A percentile compares a stretch with the other conserved stretches of the same genome.
Evolutionary conservation across 169 alveolate genomes (phyloP).

Genomic region (Babesia sp.): DNA sequence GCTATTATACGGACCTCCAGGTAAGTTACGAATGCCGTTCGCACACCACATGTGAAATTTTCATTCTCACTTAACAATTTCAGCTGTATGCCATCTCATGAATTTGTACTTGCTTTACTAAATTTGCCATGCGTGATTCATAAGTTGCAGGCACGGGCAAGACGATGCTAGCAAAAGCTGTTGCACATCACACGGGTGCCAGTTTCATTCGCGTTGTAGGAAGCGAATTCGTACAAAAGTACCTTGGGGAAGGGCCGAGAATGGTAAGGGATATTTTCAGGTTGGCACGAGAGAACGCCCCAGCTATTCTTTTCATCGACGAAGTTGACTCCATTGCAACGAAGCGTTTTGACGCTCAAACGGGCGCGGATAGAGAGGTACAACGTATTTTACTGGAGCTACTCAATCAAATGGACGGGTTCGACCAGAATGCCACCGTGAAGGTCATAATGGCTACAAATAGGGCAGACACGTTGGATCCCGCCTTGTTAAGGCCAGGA

Average conservation of each 20-base stretch:
- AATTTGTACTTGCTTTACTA: not conserved
- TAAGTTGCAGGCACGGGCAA: conserved; percentile 89
- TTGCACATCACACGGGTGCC: conserved; percentile 97
- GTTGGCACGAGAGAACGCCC: conserved; percentile 94
- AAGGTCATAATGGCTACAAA: conserved; percentile 98
- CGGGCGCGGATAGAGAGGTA: conserved; percentile 99
- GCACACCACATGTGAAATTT: not conserved
- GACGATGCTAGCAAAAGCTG: conserved; percentile 99
- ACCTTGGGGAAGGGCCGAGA: conserved; percentile 99
- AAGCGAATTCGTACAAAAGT: conserved; percentile 98
- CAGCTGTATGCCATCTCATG: not conserved
- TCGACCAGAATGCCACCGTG: conserved; percentile 95
- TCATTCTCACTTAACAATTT: not conserved
- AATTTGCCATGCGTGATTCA: not conserved
- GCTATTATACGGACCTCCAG: conserved; percentile 98
- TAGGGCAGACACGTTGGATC: conserved; percentile 98
- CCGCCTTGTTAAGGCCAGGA: conserved; percentile 98
- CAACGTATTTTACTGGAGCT: conserved; percentile 96
- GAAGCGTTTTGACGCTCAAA: conserved; percentile 93
- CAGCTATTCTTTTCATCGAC: conserved; percentile 97
- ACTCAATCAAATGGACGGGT: conserved; percentile 99
- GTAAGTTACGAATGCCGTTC: conserved; percentile 43
- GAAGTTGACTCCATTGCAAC: conserved; percentile 99
- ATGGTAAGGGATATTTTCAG: conserved; percentile 98
- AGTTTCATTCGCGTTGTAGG: conserved; percentile 97